These are phyloP conservation scores for Daedaleopsis sinensis DNA, from an alignment of 768 basidiomycete genomes.

Conservation along the genomic window DNA sequence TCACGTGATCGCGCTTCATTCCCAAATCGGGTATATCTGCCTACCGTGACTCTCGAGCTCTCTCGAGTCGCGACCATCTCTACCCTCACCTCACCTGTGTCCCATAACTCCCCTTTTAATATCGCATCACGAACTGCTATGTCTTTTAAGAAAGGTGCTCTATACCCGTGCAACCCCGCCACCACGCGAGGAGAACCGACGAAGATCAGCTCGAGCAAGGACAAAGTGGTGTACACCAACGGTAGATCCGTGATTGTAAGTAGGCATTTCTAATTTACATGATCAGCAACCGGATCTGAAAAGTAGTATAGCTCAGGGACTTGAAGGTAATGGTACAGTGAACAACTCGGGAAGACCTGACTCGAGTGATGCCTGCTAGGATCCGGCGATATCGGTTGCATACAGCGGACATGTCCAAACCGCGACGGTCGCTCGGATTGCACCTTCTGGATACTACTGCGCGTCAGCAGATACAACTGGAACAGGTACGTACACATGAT, in stretches of 20 bases:
- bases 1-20: conserved; percentile 18
- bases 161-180: conserved; percentile 71
- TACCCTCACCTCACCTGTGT: no score
- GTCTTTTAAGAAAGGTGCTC: conserved; percentile 51
- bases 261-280: no score
- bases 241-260: conserved; percentile 86
- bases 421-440: conserved; percentile 87
- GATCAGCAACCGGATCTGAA: neutral
- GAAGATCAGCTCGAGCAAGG: conserved; percentile 74
- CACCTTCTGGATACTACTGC: conserved; percentile 93
- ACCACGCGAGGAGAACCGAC: conserved; percentile 71
- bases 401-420: conserved; percentile 85
- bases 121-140: conserved; percentile 32
- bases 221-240: conserved; percentile 84
- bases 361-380: conserved; percentile 44
- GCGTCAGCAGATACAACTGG: conserved; percentile 87
- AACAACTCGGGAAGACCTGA: neutral
- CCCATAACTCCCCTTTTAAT: neutral
- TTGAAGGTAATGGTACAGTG: conserved; percentile 53
- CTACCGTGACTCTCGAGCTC: no score
- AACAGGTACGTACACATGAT: conserved; percentile 56
- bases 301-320: conserved; percentile 68
- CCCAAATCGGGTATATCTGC: conserved; percentile 23
- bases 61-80: neutral
- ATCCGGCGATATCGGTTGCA: conserved; percentile 60